Conservation (phyloP, 345 rosid genomes). For the Mercurialis annua region DNA sequence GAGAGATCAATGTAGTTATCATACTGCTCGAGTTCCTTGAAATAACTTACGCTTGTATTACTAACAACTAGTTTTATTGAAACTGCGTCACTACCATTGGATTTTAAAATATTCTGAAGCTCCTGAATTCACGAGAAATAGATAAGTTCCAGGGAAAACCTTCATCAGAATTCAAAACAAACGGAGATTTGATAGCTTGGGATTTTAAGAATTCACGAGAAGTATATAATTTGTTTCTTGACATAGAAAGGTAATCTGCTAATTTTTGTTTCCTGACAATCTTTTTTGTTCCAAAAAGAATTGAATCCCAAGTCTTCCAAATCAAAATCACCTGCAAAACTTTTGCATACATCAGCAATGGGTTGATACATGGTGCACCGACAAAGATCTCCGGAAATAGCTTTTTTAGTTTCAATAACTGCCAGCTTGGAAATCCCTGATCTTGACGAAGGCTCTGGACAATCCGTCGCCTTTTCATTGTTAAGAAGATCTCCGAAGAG, state of each 20-base stretch:
- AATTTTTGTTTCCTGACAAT: conserved; percentile 39
- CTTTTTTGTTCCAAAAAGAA: conserved; percentile 69
- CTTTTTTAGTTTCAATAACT: conserved; percentile 65
- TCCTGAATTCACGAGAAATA: conserved; percentile 40
- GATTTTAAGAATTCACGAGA: conserved; percentile 69
- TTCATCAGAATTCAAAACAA: conserved; percentile 38
- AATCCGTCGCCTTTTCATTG: conserved; percentile 45
- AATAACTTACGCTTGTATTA: conserved; percentile 73
- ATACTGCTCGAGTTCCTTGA: conserved; percentile 45
- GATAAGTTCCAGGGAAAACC: conserved; percentile 52
- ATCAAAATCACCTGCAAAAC: conserved; percentile 76
- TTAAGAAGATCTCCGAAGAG: conserved; percentile 68
- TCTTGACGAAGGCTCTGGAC: conserved; percentile 45
- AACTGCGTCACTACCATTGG: conserved; percentile 13
- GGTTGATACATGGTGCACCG: conserved; percentile 94
- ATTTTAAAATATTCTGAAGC: conserved; percentile 42
- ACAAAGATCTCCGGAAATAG: conserved; percentile 74
- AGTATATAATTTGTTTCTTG: conserved; percentile 23
- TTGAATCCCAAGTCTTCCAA: conserved; percentile 86
- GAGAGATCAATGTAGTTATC: conserved; percentile 66
- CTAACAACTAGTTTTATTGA: conserved; percentile 64
- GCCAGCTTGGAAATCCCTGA: conserved; percentile 70
- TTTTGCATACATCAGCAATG: conserved; percentile 84
- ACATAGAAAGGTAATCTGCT: conserved; percentile 48
- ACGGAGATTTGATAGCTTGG: conserved; percentile 24